These are phyloP conservation scores for Lactarius sanguifluus DNA, from an alignment of 768 basidiomycete species.

Conservation along the genomic window DNA sequence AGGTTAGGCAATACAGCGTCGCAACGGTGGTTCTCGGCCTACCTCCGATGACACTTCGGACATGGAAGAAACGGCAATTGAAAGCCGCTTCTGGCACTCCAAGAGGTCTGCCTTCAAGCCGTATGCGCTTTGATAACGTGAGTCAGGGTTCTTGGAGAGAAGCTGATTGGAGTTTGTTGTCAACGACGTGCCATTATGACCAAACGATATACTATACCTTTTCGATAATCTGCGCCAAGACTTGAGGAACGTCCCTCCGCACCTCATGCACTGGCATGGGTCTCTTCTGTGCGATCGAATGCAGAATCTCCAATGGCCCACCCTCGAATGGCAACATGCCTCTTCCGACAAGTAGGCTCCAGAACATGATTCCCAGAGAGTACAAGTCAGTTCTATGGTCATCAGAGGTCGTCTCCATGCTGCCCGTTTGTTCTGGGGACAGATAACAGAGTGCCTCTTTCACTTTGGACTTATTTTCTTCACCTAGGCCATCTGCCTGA, in stretches of 20 bases:
- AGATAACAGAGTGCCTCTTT: constrained; percentile 76
- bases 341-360: constrained; percentile 71
- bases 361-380: constrained; percentile 69
- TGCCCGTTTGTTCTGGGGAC: constrained; percentile 75
- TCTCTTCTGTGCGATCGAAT: constrained; percentile 68
- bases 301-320: constrained; percentile 56
- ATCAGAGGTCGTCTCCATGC: constrained; percentile 67
- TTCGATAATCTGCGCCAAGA: constrained; percentile 67
- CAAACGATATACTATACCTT: constrained; percentile 43
- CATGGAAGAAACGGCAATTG: constrained; percentile 56
- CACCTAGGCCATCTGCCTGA: constrained; percentile 49
- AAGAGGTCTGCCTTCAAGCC: constrained; percentile 67
- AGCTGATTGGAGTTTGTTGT: constrained; percentile 42
- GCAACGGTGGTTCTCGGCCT: constrained; percentile 19
- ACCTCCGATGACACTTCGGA: constrained; percentile 61
- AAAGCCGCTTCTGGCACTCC: constrained; percentile 64
- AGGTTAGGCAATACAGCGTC: constrained; percentile 20
- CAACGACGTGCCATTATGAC: background rate
- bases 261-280: constrained; percentile 78
- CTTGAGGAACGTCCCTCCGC: constrained; percentile 68
- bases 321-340: constrained; percentile 45
- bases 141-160: constrained; percentile 65
- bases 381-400: constrained; percentile 77
- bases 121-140: constrained; percentile 68
- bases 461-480: constrained; percentile 63